phyloP scores from a whole-genome alignment of 257 asterid species.

The Solanum dulcamara region DNA sequence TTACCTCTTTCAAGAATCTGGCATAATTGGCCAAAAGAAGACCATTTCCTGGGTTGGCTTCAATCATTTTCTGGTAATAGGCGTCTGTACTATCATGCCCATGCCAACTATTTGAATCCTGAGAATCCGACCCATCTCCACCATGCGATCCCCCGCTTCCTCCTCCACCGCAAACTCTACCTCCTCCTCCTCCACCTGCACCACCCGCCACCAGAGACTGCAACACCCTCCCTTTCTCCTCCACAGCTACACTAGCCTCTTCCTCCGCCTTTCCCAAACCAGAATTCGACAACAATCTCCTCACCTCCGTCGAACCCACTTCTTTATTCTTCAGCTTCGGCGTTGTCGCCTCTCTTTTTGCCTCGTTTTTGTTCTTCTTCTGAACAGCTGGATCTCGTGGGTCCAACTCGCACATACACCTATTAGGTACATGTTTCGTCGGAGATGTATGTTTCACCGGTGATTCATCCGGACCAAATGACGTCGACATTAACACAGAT shows the following conservation, averaged over 20 bases:
- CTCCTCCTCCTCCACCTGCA: conserved; percentile 3
- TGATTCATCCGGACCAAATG: not conserved
- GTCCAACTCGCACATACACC: not conserved
- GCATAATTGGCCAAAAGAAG: conserved; percentile 75
- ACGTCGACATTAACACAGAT: not conserved
- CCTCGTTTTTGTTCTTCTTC: not conserved
- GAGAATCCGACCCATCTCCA: conserved; percentile 35
- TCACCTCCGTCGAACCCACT: not conserved
- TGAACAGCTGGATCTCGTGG: not conserved
- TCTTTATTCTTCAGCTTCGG: not conserved
- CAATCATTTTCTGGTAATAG: conserved; percentile 66
- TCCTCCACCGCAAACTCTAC: conserved; percentile 21
- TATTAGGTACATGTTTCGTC: not conserved
- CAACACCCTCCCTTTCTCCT: conserved; percentile 18
- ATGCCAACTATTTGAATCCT: conserved; percentile 45
- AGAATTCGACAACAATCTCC: conserved; percentile 4
- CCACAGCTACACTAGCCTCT: not conserved
- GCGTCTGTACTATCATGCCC: conserved; percentile 45
- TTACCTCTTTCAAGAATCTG: conserved; percentile 69
- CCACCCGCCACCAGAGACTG: conserved; percentile 19
- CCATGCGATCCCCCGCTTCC: conserved; percentile 20
- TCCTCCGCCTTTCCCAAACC: conserved; percentile 18
- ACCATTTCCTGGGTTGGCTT: conserved; percentile 61
- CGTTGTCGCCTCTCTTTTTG: not conserved
- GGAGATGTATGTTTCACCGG: not conserved